A percentile compares a stretch with the other conserved stretches of the same genome.
Conservation (phyloP, 768 basidiomycete genomes). For the Serendipita vermifera region DNA sequence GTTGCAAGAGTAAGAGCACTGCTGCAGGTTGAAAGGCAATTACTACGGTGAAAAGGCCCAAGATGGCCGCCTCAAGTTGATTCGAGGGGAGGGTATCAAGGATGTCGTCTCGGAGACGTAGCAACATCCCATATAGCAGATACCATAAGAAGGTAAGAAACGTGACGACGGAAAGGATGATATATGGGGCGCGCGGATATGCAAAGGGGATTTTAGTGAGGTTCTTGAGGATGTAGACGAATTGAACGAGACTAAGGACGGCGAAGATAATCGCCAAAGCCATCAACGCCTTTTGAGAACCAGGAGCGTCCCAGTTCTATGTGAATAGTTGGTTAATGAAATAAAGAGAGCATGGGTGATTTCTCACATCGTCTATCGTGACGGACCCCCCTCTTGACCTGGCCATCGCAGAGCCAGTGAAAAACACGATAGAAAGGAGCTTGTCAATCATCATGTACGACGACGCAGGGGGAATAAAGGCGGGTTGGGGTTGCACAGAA, state of each 20-base stretch:
- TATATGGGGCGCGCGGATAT: not conserved
- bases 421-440: not conserved
- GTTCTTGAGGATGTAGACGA: not conserved
- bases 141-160: not conserved
- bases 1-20: not conserved
- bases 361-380: not conserved
- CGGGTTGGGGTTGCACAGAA: no score
- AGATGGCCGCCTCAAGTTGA: not conserved
- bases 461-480: no score
- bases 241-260: not conserved
- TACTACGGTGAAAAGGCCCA: not conserved
- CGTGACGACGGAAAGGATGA: not conserved
- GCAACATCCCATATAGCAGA: not conserved
- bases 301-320: slow-evolving; percentile 4
- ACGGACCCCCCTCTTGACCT: not conserved
- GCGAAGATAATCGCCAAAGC: not conserved
- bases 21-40: not conserved
- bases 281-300: not conserved
- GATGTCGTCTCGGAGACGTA: not conserved
- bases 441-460: no score
- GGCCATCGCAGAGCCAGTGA: no score
- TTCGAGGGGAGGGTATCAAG: not conserved
- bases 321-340: not conserved
- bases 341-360: not conserved
- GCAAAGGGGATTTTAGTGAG: not conserved